These are phyloP conservation scores for Exidia glandulosa DNA, from an alignment of 768 basidiomycete genomes.

Conservation along the genomic window DNA sequence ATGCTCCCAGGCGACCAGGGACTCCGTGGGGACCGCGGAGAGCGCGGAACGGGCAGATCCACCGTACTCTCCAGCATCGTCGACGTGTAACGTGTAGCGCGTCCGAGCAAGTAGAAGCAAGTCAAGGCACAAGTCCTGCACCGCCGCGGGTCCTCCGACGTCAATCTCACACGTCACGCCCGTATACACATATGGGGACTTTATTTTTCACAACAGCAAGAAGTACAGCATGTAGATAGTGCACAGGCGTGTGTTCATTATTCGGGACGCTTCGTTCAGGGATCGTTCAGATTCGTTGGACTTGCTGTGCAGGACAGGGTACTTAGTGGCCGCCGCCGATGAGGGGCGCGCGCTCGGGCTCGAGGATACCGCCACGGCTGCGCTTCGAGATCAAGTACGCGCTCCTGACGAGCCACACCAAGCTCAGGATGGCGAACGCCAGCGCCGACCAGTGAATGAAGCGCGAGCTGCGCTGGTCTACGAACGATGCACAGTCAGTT, in stretches of 20 bases:
- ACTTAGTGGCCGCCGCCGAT: conserved; percentile 9
- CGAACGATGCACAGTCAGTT: neutral
- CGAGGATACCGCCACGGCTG: conserved; percentile 18
- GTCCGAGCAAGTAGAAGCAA: neutral
- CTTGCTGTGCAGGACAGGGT: neutral
- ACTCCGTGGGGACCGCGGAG: neutral
- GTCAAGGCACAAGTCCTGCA: neutral
- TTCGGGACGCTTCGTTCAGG: neutral
- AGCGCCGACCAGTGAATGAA: conserved; percentile 35
- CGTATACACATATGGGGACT: neutral
- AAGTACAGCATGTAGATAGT: too few species aligned
- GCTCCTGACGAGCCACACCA: conserved; percentile 28
- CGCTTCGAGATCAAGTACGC: conserved; percentile 12
- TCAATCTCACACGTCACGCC: neutral
- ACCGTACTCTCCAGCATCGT: neutral
- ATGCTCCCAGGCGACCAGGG: neutral
- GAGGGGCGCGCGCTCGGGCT: conserved; percentile 30
- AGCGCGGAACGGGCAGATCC: neutral
- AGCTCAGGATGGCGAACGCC: conserved; percentile 28
- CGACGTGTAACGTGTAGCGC: neutral
- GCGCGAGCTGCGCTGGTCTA: conserved; percentile 20
- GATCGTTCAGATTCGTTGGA: neutral
- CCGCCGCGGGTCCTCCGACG: neutral
- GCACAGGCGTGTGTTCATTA: neutral
- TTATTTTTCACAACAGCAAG: neutral